These are phyloP conservation scores for Ziziphus jujuba DNA, from an alignment of 306 rosid genomes.

Conservation along the genomic window DNA sequence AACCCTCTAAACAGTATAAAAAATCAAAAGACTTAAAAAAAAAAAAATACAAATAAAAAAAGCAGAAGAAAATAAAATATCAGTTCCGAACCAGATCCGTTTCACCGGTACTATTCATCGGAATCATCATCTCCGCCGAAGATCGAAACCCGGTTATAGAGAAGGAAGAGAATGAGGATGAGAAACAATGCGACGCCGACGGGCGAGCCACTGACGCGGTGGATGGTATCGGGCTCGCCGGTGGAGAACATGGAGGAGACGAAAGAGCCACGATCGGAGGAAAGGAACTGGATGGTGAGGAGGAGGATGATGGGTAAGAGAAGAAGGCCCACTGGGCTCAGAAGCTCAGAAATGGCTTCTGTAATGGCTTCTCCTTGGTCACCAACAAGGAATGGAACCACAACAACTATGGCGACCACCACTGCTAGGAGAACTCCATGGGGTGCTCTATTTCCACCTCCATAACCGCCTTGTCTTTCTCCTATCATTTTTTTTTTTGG, in stretches of 20 bases:
- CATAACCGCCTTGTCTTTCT: neutral
- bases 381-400: constrained; percentile 61
- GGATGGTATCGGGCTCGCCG: constrained; percentile 84
- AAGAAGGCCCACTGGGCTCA: constrained; percentile 79
- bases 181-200: constrained; percentile 83
- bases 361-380: constrained; percentile 82
- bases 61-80: neutral
- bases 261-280: constrained; percentile 82
- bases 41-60: neutral
- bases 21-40: too few relatives aligned
- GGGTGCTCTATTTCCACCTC: constrained; percentile 61
- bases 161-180: constrained; percentile 56
- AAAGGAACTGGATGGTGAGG: constrained; percentile 80
- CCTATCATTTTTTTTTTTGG: neutral
- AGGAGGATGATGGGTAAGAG: constrained; percentile 85
- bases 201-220: constrained; percentile 78
- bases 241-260: constrained; percentile 64
- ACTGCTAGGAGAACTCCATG: constrained; percentile 65
- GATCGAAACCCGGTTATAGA: constrained; percentile 67
- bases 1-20: constrained; percentile 1
- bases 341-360: constrained; percentile 65
- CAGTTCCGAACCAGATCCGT: constrained; percentile 26
- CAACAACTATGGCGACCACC: constrained; percentile 57
- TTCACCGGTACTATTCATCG: constrained; percentile 43
- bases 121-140: constrained; percentile 72